Evolutionary conservation across 225 moss, liverwort and hornwort genomes (phyloP).

Genomic region (Straminergon stramineum): DNA sequence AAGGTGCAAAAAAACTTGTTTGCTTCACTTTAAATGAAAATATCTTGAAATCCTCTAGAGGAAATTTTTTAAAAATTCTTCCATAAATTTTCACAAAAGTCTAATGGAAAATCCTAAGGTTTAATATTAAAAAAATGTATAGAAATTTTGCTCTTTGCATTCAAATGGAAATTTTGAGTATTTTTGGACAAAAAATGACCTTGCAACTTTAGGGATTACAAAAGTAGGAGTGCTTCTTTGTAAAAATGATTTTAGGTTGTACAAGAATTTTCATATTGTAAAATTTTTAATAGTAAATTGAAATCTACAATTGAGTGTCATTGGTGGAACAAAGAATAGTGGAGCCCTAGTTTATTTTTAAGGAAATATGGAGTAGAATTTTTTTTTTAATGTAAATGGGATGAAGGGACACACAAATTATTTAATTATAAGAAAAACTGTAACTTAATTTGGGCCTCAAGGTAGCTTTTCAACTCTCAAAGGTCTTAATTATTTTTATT

Average conservation of each 20-base stretch:
- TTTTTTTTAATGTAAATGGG: background rate
- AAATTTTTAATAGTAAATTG: rapidly evolving
- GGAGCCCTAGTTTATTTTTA: too few species aligned
- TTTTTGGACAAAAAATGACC: too few species aligned
- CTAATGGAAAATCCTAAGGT: background rate
- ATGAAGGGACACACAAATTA: background rate
- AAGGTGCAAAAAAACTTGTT: background rate
- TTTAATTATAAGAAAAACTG: background rate
- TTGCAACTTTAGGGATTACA: too few species aligned
- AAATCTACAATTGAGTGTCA: too few species aligned
- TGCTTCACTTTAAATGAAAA: too few species aligned
- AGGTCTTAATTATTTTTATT: background rate
- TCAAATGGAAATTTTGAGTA: too few species aligned
- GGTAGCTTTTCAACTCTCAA: background rate
- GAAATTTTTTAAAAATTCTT: background rate
- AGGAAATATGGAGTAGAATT: background rate
- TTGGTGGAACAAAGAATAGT: rapidly evolving
- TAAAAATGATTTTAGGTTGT: background rate
- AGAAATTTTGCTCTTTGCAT: too few species aligned
- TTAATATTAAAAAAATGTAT: too few species aligned
- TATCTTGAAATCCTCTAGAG: too few species aligned
- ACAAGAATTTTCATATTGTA: too few species aligned
- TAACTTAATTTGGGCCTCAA: background rate
- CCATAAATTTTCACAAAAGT: background rate
- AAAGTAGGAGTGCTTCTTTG: background rate